These are phyloP conservation scores for Panicum hallii DNA, from an alignment of 202 grass and related monocot genomes.

Conservation along the genomic window DNA sequence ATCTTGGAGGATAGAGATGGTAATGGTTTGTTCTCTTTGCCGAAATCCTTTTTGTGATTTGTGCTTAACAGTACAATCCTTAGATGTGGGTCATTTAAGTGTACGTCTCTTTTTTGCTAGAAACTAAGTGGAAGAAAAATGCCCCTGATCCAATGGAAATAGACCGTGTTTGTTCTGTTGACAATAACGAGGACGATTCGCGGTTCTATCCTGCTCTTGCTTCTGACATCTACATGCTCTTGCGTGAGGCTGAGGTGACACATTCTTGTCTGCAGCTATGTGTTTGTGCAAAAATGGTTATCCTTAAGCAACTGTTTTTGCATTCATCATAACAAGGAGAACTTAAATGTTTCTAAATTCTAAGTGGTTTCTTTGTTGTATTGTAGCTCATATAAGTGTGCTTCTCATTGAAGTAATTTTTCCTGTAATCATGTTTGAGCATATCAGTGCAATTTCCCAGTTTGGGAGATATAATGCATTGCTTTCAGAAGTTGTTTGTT, in stretches of 20 bases:
- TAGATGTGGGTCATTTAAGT: conserved; percentile 13
- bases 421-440: not conserved
- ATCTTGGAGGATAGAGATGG: conserved; percentile 64
- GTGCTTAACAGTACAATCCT: not conserved
- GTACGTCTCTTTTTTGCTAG: conserved; percentile 37
- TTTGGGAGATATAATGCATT: not conserved
- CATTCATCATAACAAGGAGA: too few relatives aligned
- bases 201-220: conserved; percentile 85
- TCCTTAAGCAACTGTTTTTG: not conserved
- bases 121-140: conserved; percentile 58
- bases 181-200: conserved; percentile 66
- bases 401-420: not conserved
- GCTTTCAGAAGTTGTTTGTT: not conserved
- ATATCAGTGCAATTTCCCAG: not conserved
- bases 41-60: conserved; percentile 13
- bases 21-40: conserved; percentile 53
- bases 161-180: conserved; percentile 62
- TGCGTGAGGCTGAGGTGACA: conserved; percentile 82
- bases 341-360: too few relatives aligned
- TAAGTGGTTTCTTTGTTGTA: too few relatives aligned
- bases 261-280: not conserved
- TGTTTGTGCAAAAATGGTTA: not conserved
- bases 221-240: conserved; percentile 88
- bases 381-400: too few relatives aligned
- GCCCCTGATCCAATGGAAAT: conserved; percentile 63